Evolutionary conservation across 208 protist species (phyloP).

Genomic region (Acanthamoeba royreba): DNA sequence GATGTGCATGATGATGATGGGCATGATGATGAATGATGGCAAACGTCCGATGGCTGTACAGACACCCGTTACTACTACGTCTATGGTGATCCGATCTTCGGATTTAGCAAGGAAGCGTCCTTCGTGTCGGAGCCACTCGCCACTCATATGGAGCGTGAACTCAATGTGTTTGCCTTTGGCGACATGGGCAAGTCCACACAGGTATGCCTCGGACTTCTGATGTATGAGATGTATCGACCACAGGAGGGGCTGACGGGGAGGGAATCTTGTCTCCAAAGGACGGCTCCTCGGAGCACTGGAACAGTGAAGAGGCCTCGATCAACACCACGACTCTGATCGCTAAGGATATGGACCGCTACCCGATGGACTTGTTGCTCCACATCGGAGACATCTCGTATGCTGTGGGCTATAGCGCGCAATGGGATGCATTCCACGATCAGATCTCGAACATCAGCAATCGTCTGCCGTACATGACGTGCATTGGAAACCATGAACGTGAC

Average conservation of each 20-base stretch:
- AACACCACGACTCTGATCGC: background rate
- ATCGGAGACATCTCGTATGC: constrained; percentile 71
- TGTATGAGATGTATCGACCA: background rate
- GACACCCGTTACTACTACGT: background rate
- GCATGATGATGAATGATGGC: background rate
- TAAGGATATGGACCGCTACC: background rate
- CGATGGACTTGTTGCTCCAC: background rate
- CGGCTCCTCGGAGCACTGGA: background rate
- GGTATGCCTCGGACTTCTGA: background rate
- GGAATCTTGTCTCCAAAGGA: too few relatives aligned
- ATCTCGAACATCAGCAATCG: constrained; percentile 35
- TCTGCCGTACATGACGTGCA: constrained; percentile 57
- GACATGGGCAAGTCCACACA: background rate
- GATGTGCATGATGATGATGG: background rate
- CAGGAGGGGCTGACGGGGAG: too few relatives aligned
- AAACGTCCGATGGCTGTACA: background rate
- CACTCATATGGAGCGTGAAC: background rate
- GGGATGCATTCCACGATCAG: constrained; percentile 43
- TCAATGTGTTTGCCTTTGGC: background rate
- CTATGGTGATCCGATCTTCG: background rate
- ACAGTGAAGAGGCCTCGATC: background rate
- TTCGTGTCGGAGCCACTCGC: background rate
- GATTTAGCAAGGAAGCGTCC: background rate
- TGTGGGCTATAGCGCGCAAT: constrained; percentile 30
- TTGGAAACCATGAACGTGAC: constrained; percentile 72